Evolutionary conservation across 2,329 filamentous ascomycete species (phyloP).

Genomic region (Talaromyces sp.): DNA sequence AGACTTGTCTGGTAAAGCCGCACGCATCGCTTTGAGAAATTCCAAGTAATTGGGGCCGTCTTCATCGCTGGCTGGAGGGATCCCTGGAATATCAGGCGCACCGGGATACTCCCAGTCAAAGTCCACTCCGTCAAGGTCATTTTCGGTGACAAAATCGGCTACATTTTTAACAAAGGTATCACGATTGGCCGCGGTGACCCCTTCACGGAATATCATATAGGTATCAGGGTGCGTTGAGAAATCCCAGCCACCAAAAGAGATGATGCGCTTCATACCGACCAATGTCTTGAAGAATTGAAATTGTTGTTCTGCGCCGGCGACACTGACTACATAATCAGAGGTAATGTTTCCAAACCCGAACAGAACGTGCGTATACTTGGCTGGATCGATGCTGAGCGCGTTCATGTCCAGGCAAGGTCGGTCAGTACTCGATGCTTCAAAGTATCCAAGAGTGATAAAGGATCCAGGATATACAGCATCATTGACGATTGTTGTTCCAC

Average conservation of each 20-base stretch:
- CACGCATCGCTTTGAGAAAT: too few relatives aligned
- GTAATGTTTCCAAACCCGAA: slow-evolving; percentile 33
- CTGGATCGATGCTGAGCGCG: slow-evolving; percentile 21
- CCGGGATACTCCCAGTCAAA: slow-evolving; percentile 21
- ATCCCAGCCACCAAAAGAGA: slow-evolving; percentile 45
- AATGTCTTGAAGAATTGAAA: slow-evolving; percentile 32
- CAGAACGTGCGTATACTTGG: slow-evolving; percentile 29
- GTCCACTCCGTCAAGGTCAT: slow-evolving; percentile 21
- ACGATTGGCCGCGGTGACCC: slow-evolving; percentile 35
- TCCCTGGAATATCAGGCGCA: too few relatives aligned
- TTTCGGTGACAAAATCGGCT: too few relatives aligned
- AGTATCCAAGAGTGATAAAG: too few relatives aligned
- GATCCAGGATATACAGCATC: too few relatives aligned
- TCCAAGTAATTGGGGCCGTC: too few relatives aligned
- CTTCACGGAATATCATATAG: slow-evolving; percentile 38
- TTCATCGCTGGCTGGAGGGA: too few relatives aligned
- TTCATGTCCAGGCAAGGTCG: slow-evolving; percentile 27
- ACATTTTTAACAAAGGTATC: slow-evolving; percentile 33
- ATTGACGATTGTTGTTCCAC: slow-evolving; percentile 36
- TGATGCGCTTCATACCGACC: slow-evolving; percentile 32
- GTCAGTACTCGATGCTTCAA: slow-evolving; percentile 27
- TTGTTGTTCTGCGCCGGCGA: slow-evolving; percentile 23
- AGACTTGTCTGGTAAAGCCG: too few relatives aligned
- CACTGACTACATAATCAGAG: slow-evolving; percentile 26
- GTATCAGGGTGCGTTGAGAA: slow-evolving; percentile 37